Conservation (phyloP, 257 asterid genomes). For the Schizonepeta tenuifolia region DNA sequence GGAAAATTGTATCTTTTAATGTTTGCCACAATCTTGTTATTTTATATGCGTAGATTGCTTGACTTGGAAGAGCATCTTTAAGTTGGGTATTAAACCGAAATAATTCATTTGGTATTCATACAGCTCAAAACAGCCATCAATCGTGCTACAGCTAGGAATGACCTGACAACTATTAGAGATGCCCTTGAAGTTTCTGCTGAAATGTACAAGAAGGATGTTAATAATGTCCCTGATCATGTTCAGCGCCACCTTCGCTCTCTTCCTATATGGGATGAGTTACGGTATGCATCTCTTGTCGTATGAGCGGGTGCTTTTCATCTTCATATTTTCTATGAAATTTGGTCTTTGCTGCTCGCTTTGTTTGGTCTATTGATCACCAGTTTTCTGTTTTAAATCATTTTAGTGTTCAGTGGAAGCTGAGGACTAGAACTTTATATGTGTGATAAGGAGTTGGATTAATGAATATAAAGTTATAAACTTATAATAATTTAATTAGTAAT, state of each 20-base stretch:
- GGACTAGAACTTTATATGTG: background rate
- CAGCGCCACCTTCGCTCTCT: conserved; percentile 94
- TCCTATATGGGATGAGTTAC: conserved; percentile 93
- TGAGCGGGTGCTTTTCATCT: background rate
- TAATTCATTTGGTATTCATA: conserved; percentile 39
- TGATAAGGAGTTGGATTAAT: background rate
- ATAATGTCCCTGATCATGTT: conserved; percentile 83
- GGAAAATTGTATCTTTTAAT: background rate
- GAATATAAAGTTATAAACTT: background rate
- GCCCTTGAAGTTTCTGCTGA: conserved; percentile 99
- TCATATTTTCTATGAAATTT: background rate
- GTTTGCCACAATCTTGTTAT: background rate
- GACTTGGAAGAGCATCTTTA: conserved; percentile 17
- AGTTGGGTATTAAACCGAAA: conserved; percentile 25
- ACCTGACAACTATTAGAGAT: conserved; percentile 91
- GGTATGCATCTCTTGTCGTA: conserved; percentile 53
- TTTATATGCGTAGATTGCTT: conserved; percentile 21
- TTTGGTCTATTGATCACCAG: conserved; percentile 18
- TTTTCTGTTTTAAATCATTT: conserved; percentile 8
- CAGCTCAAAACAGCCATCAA: conserved; percentile 91
- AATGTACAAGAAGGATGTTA: conserved; percentile 84
- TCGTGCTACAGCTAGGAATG: conserved; percentile 90
- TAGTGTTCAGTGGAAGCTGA: background rate
- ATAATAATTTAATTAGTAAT: background rate
- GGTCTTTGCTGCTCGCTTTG: conserved; percentile 8